phyloP scores from a whole-genome alignment of 2,329 filamentous ascomycete genomes.

The Claviceps quebecensis region DNA sequence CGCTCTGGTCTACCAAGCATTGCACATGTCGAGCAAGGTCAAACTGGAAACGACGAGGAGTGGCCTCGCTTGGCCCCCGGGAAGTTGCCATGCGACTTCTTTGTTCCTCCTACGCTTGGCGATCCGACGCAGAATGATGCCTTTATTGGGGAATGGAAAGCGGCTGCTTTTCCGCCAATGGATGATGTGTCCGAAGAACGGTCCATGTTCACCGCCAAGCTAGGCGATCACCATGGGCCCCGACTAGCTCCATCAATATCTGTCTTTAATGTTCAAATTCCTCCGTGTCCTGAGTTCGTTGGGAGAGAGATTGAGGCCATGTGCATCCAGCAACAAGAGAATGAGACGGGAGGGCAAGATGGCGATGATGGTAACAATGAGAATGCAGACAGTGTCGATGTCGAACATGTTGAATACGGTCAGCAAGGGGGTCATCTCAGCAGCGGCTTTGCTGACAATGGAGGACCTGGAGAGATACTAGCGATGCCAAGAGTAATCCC shows the following conservation, averaged over 20 bases:
- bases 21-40: neutral
- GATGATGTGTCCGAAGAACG: neutral
- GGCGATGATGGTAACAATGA: neutral
- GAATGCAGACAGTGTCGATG: neutral
- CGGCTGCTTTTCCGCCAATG: neutral
- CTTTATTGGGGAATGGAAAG: neutral
- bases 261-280: neutral
- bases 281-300: neutral
- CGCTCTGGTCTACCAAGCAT: neutral
- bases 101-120: neutral
- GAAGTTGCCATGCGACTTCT: neutral
- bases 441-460: neutral
- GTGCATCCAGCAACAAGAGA: neutral
- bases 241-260: neutral
- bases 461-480: neutral
- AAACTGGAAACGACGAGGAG: neutral
- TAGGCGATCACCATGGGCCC: slow-evolving; percentile 1
- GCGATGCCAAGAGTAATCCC: neutral
- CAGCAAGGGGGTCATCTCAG: neutral
- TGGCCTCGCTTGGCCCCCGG: neutral
- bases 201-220: neutral
- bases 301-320: neutral
- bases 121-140: neutral
- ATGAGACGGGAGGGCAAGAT: neutral
- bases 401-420: neutral